These are phyloP conservation scores for Camellia oleifera DNA, from an alignment of 179 eudicot genomes.

Conservation along the genomic window DNA sequence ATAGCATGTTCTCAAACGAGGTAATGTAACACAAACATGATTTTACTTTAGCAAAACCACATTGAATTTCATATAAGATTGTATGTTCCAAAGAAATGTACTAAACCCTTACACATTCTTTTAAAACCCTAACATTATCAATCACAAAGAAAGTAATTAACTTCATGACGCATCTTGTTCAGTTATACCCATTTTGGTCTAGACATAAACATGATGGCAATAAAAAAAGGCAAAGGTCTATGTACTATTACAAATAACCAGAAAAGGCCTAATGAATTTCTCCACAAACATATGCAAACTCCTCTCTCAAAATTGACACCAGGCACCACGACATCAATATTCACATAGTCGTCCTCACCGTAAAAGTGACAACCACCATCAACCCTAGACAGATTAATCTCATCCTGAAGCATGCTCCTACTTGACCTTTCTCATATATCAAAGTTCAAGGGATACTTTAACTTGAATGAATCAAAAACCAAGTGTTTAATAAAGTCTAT, in stretches of 20 bases:
- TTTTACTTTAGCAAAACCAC: not conserved
- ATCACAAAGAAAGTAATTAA: not conserved
- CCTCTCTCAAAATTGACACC: not conserved
- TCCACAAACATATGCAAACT: not conserved
- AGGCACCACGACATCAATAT: not conserved
- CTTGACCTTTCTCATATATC: not conserved
- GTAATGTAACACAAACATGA: not conserved
- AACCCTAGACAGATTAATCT: not conserved
- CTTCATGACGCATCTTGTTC: not conserved
- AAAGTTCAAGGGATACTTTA: not conserved
- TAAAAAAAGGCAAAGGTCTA: not conserved
- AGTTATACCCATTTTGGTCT: not conserved
- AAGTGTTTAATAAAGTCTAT: not conserved
- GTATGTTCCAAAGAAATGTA: not conserved
- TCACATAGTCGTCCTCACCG: not conserved
- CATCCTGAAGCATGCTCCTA: not conserved
- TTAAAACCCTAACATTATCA: not conserved
- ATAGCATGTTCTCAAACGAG: too few species aligned
- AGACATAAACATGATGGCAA: not conserved
- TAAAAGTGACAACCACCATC: not conserved
- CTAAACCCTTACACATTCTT: not conserved
- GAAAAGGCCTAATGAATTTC: not conserved
- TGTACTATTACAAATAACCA: not conserved
- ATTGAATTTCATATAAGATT: not conserved
- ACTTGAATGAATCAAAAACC: too few species aligned